These are phyloP conservation scores for Handroanthus guayacan DNA, from an alignment of 257 asterid species.

Conservation along the genomic window DNA sequence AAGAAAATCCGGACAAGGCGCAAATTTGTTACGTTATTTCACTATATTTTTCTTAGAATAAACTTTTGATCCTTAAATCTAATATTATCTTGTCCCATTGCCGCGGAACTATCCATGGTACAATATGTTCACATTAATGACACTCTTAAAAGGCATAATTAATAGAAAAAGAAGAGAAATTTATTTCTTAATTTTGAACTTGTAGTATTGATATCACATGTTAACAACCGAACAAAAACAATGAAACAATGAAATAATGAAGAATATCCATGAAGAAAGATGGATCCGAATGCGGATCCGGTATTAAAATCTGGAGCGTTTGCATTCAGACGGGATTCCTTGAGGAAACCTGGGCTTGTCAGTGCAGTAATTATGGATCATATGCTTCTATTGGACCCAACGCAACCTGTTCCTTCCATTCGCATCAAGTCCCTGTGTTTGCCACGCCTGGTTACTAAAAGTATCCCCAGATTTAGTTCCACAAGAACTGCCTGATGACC, in stretches of 20 bases:
- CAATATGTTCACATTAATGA: too few species aligned
- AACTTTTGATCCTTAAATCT: neutral
- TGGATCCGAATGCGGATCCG: neutral
- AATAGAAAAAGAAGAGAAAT: too few species aligned
- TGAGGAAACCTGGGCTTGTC: constrained; percentile 50
- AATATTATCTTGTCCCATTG: neutral
- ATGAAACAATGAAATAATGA: constrained; percentile 11
- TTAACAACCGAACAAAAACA: neutral
- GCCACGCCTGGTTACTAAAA: constrained; percentile 37
- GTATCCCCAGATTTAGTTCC: constrained; percentile 23
- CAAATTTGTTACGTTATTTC: too few species aligned
- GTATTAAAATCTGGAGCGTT: constrained; percentile 41
- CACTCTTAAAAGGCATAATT: too few species aligned
- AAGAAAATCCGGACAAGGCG: too few species aligned
- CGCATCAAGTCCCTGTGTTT: constrained; percentile 48
- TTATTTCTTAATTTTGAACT: too few species aligned
- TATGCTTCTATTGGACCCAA: constrained; percentile 52
- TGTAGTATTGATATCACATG: too few species aligned
- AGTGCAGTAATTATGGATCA: constrained; percentile 50
- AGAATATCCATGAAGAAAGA: neutral
- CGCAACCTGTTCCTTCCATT: constrained; percentile 45
- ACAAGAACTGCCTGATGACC: constrained; percentile 28
- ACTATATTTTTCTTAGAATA: too few species aligned
- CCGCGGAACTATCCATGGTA: too few species aligned
- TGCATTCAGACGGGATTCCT: constrained; percentile 51